Base-by-base conservation (phyloP, 306 rosid genomes). In the Vigna mungo region DNA sequence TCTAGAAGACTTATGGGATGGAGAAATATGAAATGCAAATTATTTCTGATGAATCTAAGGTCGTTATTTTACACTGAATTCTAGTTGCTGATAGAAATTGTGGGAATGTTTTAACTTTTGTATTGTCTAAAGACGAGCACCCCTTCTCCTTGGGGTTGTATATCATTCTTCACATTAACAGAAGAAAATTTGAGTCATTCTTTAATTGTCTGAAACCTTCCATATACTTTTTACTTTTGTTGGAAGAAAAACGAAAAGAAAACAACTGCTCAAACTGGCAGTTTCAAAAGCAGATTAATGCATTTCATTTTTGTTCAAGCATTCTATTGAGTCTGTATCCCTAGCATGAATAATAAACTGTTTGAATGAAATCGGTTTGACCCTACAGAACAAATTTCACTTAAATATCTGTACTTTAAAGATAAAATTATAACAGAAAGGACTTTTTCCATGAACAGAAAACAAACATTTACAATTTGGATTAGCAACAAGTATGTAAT, bases 1-100 rank as follows among this genome's bases (percentile, higher is more conserved):
- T 71, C 82, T 90, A n/a, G 75, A 86, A 68, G 92, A 88, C 47
- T 56, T 88, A 65, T 90, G 96, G 96, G 92, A 90, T 86, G 96
- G 92, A 71, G 90, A 90, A 86, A 86, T 88, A 74, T 90, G 89
- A 86, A 69, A 61, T 32, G 59, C 14, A 23, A 1, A 23, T 46
- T 46, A 37, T 63, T 44, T 68, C 6, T 23, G 20, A 44, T 13
- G 37, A 67, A 72, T 55, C 48, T 51, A 4, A 39, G 67, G 47
- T 83, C 78, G 81, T 85, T n/a, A 48, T 47, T 68, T 58, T 16
- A n/a, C 72, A 49, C 14, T 59, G 47, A 67, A 51, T 81, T 74
- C 54, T 41, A 47, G 4, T 80, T 74, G 37, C 11, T 48, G 20
- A 48, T 76, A 51, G 68, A 49, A n/a, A 62, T 51, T 71, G 25